Base-by-base conservation (phyloP, 2,329 filamentous ascomycete species). In the Davidsoniella virescens region DNA sequence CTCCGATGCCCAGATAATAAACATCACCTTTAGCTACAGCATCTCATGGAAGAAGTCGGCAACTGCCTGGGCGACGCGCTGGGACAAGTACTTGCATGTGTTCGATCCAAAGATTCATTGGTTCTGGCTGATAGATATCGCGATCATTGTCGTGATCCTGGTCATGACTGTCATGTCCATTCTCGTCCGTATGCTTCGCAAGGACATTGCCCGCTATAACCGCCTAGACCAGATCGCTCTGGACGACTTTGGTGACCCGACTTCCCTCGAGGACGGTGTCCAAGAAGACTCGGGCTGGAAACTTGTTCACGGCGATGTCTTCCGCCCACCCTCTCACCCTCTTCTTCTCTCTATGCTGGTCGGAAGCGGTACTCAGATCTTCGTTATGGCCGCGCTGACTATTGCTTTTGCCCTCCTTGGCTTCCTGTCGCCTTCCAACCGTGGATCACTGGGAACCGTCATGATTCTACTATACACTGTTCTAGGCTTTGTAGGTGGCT, bases 261-360 rank as follows among this genome's bases (percentile, higher is more conserved):
- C 79, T 38, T 80, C 74, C 8, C 71, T 87, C 5, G 90, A 95
- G 56, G 87, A 93, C 57, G 90, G 88, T 33, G 85, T 96, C 1
- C 88, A 94, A 64, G 92, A 98, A 61, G 92, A 98, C 64, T 95
- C 88, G 8, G 92, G 92, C 54, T 98, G 92, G 92, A 98, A 98
- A 67, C 70, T 98, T 44, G 88, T 98, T 1, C 92, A 98, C 59
- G 92, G 92, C 49, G 92, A 98, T 63, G 90, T 96, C 29, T 98
- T 98, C 73, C 83, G 92, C 51, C 80, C 82, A 9, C 92, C 92
- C 3, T 78, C 81, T 56, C 80, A 84, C 54, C 84, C 88, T 1
- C 73, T 98, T 25, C 70, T 95, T 12, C 73, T 98, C 17, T 88
- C 88, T 51, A 72, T 98, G 5, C 73, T 98, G 55, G 74, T 95